Conservation (phyloP, 768 basidiomycete genomes). For the Candolleomyces eurysporus region DNA sequence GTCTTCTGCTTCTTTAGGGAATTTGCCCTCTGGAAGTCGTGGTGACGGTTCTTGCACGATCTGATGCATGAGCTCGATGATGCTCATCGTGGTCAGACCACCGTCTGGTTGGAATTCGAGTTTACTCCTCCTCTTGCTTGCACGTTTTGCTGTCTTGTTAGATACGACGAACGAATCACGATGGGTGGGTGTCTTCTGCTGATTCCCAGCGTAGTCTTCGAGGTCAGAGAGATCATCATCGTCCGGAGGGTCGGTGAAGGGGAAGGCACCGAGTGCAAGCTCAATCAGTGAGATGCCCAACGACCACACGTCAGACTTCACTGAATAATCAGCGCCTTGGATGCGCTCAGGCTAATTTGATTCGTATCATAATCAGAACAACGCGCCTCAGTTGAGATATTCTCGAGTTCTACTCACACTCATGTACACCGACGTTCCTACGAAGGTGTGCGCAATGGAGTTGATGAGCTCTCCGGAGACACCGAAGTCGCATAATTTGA, state of each 20-base stretch:
- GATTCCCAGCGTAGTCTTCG: constrained; percentile 37
- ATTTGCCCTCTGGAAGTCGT: constrained; percentile 62
- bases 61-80: constrained; percentile 94
- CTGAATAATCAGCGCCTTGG: constrained; percentile 91
- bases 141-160: constrained; percentile 51
- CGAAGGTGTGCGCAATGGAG: constrained; percentile 98
- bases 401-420: constrained; percentile 61
- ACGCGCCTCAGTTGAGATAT: neutral
- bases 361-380: constrained; percentile 4
- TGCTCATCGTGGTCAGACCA: constrained; percentile 95
- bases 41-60: constrained; percentile 99
- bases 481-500: constrained; percentile 99
- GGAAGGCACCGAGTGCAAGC: constrained; percentile 95
- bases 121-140: constrained; percentile 69
- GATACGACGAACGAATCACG: constrained; percentile 30
- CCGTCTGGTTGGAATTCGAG: constrained; percentile 85
- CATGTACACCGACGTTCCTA: constrained; percentile 99
- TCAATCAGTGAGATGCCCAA: constrained; percentile 96
- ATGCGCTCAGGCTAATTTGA: constrained; percentile 88
- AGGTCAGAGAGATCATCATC: constrained; percentile 60
- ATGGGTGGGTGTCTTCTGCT: constrained; percentile 31
- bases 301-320: constrained; percentile 99
- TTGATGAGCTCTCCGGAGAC: constrained; percentile 99
- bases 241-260: constrained; percentile 80
- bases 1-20: constrained; percentile 68